Evolutionary conservation across 768 basidiomycete genomes (phyloP).

Genomic region (Ramaria rubella): DNA sequence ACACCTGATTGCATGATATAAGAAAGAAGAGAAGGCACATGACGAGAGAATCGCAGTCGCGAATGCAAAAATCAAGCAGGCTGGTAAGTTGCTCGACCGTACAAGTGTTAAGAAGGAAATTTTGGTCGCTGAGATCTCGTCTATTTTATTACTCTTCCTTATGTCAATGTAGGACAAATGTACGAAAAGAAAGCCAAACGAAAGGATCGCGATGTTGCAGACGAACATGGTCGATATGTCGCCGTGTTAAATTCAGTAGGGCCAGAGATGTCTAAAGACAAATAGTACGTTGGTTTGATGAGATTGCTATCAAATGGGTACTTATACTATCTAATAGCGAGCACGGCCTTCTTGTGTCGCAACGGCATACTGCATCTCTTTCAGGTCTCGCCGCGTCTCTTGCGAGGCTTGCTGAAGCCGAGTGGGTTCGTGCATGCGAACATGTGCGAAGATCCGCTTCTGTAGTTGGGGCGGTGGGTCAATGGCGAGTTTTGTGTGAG

Average conservation of each 20-base stretch:
- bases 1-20: conserved; percentile 6
- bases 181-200: conserved; percentile 82
- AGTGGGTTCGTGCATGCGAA: conserved; percentile 71
- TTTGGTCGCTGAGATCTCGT: no score
- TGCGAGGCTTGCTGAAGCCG: conserved; percentile 67
- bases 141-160: not conserved
- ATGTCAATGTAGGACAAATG: conserved; percentile 41
- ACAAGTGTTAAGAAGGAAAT: no score
- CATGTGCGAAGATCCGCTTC: conserved; percentile 61
- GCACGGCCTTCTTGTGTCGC: conserved; percentile 55
- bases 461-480: conserved; percentile 60
- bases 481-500: conserved; percentile 71
- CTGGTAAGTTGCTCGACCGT: no score
- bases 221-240: conserved; percentile 75
- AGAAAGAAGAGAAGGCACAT: conserved; percentile 79
- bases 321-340: conserved; percentile 39
- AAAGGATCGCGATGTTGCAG: conserved; percentile 54
- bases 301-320: not conserved
- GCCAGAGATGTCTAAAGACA: conserved; percentile 74
- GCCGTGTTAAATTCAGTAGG: conserved; percentile 64
- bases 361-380: conserved; percentile 51
- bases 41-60: conserved; percentile 62
- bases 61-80: conserved; percentile 72
- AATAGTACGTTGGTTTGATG: conserved; percentile 48
- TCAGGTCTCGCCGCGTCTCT: conserved; percentile 59